Base-by-base conservation (phyloP, 2,329 filamentous ascomycete genomes). In the Cladosporium sp. region DNA sequence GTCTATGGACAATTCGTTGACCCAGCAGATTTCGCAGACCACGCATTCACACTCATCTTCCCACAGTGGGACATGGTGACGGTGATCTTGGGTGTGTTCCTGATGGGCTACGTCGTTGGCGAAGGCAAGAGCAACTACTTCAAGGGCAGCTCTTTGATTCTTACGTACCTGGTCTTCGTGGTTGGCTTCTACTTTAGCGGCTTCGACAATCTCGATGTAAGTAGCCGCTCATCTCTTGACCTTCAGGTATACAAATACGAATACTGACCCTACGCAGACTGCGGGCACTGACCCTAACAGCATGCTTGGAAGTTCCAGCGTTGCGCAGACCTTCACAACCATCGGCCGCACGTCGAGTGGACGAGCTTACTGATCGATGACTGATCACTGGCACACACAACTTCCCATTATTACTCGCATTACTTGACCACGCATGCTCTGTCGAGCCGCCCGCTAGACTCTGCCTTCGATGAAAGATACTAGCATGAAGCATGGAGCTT, bases 111-210 rank as follows among this genome's bases (percentile, higher is more conserved):
- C 79, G 93, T 99, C 80, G 96, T 97, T 68, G 90, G 93, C 54
- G 94, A 99, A 76, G 94, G 94, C 40, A 99, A 99, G 84, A 97
- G 92, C 80, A 99, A 99, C 75, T 99, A 99, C 76, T 99, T 99
- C 85, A 99, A 99, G 79, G 94, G 94, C 54, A 96, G 90, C 64
- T 97, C 97, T 66, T 81, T 99, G 55, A 86, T 97, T 63, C 79
- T 99, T 52, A 94, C 90, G 36, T 99, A 99, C 73, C 75, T 97
- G 22, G 94, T 97, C 28, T 91, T 99, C 51, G 80, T 97, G 28
- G 84, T 90, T 45, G 94, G 94, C 1, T 99, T 95, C 78, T 97
- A 91, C 76, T 88, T 96, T 60, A 91, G 90, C 55, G 83, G 84
- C 22, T 88, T 82, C 70, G 82, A 78, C 61, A 81, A 81, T 62